Conservation (phyloP, 352 stramenopile species). For the Phytopythium oedochilum region DNA sequence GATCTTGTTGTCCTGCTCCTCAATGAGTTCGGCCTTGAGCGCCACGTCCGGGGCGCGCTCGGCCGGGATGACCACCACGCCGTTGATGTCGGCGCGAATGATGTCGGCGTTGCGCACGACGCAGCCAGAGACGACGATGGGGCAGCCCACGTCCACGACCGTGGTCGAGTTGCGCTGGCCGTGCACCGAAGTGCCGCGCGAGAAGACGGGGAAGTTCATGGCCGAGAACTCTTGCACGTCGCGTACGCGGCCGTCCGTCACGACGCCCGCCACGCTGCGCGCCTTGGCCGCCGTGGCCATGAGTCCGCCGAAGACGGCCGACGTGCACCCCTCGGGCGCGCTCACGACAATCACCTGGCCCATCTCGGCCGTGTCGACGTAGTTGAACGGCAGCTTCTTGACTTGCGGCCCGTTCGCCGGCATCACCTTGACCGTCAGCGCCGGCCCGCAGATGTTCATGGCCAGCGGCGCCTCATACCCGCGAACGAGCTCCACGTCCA, state of each 20-base stretch:
- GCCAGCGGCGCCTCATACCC: conserved; percentile 48
- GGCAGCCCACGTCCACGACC: conserved; percentile 63
- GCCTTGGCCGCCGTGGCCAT: conserved; percentile 69
- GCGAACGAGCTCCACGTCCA: conserved; percentile 68
- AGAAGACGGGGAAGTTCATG: conserved; percentile 68
- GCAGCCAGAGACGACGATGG: conserved; percentile 65
- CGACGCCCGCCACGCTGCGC: conserved; percentile 53
- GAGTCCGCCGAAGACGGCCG: conserved; percentile 67
- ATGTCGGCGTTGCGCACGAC: conserved; percentile 78
- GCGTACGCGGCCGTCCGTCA: conserved; percentile 71
- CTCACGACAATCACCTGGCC: conserved; percentile 81
- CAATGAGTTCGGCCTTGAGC: conserved; percentile 66
- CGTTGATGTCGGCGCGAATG: conserved; percentile 79
- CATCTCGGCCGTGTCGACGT: conserved; percentile 70
- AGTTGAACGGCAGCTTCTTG: conserved; percentile 70
- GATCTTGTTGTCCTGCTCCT: conserved; percentile 80
- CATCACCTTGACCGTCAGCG: conserved; percentile 74
- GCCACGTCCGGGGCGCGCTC: conserved; percentile 69
- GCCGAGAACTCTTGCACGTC: conserved; percentile 70
- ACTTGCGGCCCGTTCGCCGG: conserved; percentile 50
- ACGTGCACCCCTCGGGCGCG: conserved; percentile 39
- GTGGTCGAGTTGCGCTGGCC: conserved; percentile 50
- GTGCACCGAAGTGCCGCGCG: conserved; percentile 69
- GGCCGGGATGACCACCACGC: conserved; percentile 69
- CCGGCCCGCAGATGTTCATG: conserved; percentile 73